Evolutionary conservation across 768 basidiomycete genomes (phyloP), one percentile per base, ranked within the genome.

Genomic region (Suillus americanus): DNA sequence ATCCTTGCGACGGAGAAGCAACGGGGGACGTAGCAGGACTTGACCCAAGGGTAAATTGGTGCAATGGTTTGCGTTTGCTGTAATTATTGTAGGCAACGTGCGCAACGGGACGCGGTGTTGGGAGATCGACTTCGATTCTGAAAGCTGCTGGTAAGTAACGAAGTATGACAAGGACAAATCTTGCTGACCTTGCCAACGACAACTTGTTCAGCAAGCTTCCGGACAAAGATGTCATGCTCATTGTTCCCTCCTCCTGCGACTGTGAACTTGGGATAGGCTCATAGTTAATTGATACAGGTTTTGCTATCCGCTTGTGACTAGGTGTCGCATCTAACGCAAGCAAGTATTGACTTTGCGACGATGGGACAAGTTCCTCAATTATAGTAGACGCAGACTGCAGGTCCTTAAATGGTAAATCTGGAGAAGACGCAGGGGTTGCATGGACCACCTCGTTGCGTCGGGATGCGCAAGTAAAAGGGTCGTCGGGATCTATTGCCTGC

Each of bases 321-420:
- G 75, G 75, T 14, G 75, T 76, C 20, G 72, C 71, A 56, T 76
- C 75, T 35, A 51, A 37, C 38, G 68, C 68, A 38, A 76, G 73
- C 40, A 76, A 74, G 59, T 76, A 76, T 68, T 76, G 75, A 41
- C 75, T 76, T 53, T 76, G 75, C 51, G 75, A 76, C 16, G 75
- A 76, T 10, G 69, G 64, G 13, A 76, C 53, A 14, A 72, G 67
- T 41, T 71, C 64, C 41, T 59, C 57, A 8, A 43, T 14, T 30
- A 45, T 35, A 23, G 41, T 20, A 45, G 57, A 23, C 9, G 25
- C 23, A 40, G 38, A 40, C 10, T 59, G 57, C 12, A 41, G 12
- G 10, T 41, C 18, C 28, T 30, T 59, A 20, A 12, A 30, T 56
- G n/a, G 37, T 18, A 13, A 4, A 20, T 28, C 18, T 59, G 62